Conservation (phyloP, 2,329 filamentous ascomycete genomes). For the Tricladium varicosporioides region DNA sequence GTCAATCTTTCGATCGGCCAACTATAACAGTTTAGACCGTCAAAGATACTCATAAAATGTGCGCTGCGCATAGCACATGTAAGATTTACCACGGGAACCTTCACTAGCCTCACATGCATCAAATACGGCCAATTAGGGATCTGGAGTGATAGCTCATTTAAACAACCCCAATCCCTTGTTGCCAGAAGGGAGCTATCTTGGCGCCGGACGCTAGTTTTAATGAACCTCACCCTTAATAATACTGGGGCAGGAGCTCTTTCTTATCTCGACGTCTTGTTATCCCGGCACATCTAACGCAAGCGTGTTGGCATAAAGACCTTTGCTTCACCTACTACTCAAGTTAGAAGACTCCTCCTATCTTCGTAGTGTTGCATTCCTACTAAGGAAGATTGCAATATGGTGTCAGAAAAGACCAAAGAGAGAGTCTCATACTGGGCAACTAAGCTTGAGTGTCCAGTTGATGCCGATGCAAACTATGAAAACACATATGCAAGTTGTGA, state of each 20-base stretch:
- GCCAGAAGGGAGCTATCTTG: not conserved
- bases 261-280: not conserved
- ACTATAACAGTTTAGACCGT: not conserved
- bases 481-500: slow-evolving; percentile 22
- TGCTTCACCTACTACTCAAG: not conserved
- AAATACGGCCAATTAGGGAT: too few relatives aligned
- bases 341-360: not conserved
- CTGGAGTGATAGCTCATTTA: too few relatives aligned
- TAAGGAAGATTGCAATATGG: slow-evolving; percentile 12
- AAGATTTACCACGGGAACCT: too few relatives aligned
- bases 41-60: too few relatives aligned
- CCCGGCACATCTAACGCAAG: not conserved
- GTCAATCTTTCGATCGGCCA: slow-evolving; percentile 3
- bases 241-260: not conserved
- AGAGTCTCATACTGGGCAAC: slow-evolving; percentile 18
- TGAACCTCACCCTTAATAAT: not conserved
- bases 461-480: slow-evolving; percentile 26
- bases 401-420: slow-evolving; percentile 19
- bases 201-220: not conserved
- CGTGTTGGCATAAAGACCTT: not conserved
- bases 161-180: not conserved
- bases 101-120: too few relatives aligned
- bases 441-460: slow-evolving; percentile 24
- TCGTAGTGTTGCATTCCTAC: not conserved
- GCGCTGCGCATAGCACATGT: too few relatives aligned